A percentile compares a stretch with the other conserved stretches of the same genome.
phyloP scores from a whole-genome alignment of 2,329 filamentous ascomycete genomes.

The Paraphaeosphaeria minitans region DNA sequence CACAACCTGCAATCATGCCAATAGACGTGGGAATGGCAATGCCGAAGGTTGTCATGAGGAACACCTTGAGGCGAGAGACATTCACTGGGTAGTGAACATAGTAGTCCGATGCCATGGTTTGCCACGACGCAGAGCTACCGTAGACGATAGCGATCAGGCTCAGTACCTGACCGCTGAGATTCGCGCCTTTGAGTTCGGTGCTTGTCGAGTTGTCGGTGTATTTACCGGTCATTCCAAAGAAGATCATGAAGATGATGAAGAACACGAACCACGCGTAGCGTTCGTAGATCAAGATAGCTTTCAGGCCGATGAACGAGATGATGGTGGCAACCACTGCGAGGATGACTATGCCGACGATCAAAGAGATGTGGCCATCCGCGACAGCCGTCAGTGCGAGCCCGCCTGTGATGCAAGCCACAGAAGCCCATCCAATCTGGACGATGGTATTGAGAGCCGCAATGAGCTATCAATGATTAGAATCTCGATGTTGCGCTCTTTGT shows the following conservation, averaged over 20 bases:
- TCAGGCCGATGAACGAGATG: constrained; percentile 50
- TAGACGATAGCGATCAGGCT: constrained; percentile 40
- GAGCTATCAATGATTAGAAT: constrained; percentile 23
- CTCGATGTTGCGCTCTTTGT: no score
- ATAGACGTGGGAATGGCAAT: constrained; percentile 51
- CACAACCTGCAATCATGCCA: constrained; percentile 52
- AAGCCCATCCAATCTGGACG: constrained; percentile 52
- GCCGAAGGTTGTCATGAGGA: constrained; percentile 50
- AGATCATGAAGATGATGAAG: constrained; percentile 55
- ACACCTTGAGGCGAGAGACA: constrained; percentile 47
- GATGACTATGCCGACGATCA: constrained; percentile 53
- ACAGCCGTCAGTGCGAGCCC: constrained; percentile 51
- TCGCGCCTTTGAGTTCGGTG: constrained; percentile 39
- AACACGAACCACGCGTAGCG: constrained; percentile 57
- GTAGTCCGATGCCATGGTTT: constrained; percentile 51
- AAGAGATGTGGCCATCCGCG: constrained; percentile 50
- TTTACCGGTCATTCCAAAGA: constrained; percentile 54
- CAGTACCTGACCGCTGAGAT: constrained; percentile 37
- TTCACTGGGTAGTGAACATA: constrained; percentile 51
- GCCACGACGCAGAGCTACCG: constrained; percentile 50
- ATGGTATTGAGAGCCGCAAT: constrained; percentile 55
- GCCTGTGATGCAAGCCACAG: constrained; percentile 51
- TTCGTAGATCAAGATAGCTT: constrained; percentile 54
- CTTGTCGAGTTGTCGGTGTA: constrained; percentile 50
- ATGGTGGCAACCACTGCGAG: constrained; percentile 46